A percentile compares a stretch with the other conserved stretches of the same genome.
These are phyloP conservation scores for Starmerella ratchasimensis DNA, from an alignment of 805 yeast species.

Conservation along the genomic window DNA sequence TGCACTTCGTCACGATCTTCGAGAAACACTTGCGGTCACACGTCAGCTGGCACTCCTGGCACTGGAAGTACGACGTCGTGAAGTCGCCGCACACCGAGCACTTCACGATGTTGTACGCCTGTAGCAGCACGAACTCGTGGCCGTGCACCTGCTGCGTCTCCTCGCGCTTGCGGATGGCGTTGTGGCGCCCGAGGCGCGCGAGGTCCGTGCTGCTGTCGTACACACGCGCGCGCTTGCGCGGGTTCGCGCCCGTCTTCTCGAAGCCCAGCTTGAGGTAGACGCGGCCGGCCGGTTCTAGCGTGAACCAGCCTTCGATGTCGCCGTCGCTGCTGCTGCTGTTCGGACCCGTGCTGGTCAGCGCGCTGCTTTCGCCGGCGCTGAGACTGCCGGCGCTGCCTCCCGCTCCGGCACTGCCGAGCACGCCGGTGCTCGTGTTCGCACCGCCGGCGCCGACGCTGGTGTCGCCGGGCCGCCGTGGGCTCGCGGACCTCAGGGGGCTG, in stretches of 20 bases:
- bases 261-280: slow-evolving; percentile 65
- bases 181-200: slow-evolving; percentile 75
- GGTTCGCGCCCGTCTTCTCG: slow-evolving; percentile 41
- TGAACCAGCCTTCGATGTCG: slow-evolving; percentile 66
- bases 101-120: slow-evolving; percentile 79
- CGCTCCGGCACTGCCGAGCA: slow-evolving; percentile 1
- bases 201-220: slow-evolving; percentile 11
- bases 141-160: slow-evolving; percentile 85
- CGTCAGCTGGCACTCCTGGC: slow-evolving; percentile 64
- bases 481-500: not conserved
- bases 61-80: slow-evolving; percentile 63
- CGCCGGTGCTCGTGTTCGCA: not conserved
- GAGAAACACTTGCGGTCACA: slow-evolving; percentile 70
- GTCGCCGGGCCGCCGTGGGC: not conserved
- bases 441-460: not conserved
- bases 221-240: slow-evolving; percentile 28
- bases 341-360: not conserved
- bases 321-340: not conserved
- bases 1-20: slow-evolving; percentile 68
- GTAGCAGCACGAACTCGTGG: slow-evolving; percentile 90
- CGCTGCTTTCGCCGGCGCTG: not conserved
- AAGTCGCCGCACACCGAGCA: slow-evolving; percentile 97
- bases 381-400: not conserved
- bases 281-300: slow-evolving; percentile 89
- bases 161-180: slow-evolving; percentile 88